Evolutionary conservation across 2,329 filamentous ascomycete genomes (phyloP).

Genomic region (Ceratocystis destructans): DNA sequence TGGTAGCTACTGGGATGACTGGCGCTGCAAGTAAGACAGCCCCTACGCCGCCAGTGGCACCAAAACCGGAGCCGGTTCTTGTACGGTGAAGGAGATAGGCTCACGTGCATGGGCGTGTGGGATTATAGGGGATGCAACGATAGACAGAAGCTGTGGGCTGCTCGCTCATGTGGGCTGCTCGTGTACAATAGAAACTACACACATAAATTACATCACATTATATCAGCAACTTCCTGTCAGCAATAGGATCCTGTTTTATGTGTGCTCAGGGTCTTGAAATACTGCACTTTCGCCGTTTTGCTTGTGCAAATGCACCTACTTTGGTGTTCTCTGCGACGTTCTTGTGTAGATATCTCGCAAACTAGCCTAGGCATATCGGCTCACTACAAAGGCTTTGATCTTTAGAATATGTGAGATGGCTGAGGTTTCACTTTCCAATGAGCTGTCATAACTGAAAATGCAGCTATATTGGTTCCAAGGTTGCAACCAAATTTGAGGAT

Average conservation of each 20-base stretch:
- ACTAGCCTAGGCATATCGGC: too few species aligned
- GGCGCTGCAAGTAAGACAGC: not conserved
- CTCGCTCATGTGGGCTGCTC: not conserved
- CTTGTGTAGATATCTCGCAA: too few species aligned
- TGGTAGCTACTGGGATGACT: not conserved
- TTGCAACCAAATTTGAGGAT: too few species aligned
- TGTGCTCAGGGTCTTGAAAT: not conserved
- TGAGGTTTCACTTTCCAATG: too few species aligned
- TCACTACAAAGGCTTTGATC: too few species aligned
- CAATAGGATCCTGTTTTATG: not conserved
- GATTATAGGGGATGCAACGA: not conserved
- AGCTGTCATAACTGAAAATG: too few species aligned
- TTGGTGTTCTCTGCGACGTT: too few species aligned
- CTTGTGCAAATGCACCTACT: too few species aligned
- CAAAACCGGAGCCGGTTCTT: not conserved
- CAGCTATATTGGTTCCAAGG: too few species aligned
- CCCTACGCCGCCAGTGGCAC: not conserved
- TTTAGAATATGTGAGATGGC: too few species aligned
- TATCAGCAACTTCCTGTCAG: not conserved
- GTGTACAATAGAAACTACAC: conserved; percentile 4
- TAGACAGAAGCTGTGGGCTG: not conserved
- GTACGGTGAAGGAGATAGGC: conserved; percentile 4
- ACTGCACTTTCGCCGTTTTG: not conserved
- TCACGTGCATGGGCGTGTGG: not conserved
- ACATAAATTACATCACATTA: not conserved